Conservation (phyloP, 2,329 filamentous ascomycete genomes). For the Calonectria crousiana region DNA sequence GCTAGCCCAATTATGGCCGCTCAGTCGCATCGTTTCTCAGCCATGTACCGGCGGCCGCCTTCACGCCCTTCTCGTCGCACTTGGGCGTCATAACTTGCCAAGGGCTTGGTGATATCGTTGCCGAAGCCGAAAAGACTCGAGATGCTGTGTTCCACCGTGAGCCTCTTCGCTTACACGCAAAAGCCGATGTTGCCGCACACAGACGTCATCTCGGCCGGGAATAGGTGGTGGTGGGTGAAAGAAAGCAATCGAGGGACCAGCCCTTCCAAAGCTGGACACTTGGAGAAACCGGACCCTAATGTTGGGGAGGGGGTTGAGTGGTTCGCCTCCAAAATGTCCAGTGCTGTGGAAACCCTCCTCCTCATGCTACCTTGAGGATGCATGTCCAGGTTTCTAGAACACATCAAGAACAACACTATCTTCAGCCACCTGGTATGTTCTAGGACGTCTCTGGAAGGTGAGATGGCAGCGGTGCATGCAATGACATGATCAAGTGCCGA, state of each 20-base stretch:
- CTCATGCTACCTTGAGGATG: constrained; percentile 22
- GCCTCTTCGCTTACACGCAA: neutral
- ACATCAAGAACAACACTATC: constrained; percentile 23
- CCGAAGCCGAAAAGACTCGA: neutral
- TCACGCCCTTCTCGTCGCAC: neutral
- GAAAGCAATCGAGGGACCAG: constrained; percentile 4
- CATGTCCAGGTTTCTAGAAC: constrained; percentile 27
- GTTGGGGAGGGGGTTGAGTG: constrained; percentile 2
- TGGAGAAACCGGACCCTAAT: constrained; percentile 4
- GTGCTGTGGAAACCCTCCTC: constrained; percentile 17
- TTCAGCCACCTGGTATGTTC: constrained; percentile 3
- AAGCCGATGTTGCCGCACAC: constrained; percentile 11
- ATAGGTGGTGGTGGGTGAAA: neutral
- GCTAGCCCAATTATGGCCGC: neutral
- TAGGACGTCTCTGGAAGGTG: constrained; percentile 11
- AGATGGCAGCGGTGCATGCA: constrained; percentile 23
- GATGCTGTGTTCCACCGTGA: neutral
- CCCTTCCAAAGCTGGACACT: neutral
- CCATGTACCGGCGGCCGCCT: neutral
- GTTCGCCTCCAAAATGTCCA: constrained; percentile 13
- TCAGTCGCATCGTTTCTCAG: neutral
- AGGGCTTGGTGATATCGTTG: neutral
- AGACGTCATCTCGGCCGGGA: constrained; percentile 17
- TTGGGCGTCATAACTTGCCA: neutral
- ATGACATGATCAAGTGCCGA: constrained; percentile 18